Conservation (phyloP, 2,329 filamentous ascomycete species). For the Eutypa lata region DNA sequence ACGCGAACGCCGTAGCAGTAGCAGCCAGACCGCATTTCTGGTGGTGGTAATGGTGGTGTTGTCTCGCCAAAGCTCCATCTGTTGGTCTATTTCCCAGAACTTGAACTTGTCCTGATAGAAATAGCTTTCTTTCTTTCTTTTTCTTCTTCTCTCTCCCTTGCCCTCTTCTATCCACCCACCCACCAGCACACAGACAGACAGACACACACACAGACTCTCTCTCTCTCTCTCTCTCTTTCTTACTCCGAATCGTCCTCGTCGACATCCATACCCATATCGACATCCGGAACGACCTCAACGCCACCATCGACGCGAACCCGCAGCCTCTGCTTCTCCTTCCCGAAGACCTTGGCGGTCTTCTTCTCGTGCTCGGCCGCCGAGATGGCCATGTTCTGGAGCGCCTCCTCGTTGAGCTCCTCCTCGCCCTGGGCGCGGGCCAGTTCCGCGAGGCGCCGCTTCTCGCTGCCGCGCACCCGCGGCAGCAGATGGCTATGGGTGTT, state of each 20-base stretch:
- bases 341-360: conserved; percentile 34
- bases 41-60: too few relatives aligned
- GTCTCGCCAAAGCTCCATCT: too few relatives aligned
- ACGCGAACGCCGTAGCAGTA: conserved; percentile 21
- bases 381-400: conserved; percentile 29
- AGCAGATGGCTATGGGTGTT: conserved; percentile 90
- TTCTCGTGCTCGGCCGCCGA: conserved; percentile 25
- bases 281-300: conserved; percentile 39
- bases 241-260: conserved; percentile 30
- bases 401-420: conserved; percentile 25
- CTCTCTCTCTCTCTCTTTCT: neutral
- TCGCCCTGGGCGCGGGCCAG: conserved; percentile 11
- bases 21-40: too few relatives aligned
- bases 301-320: conserved; percentile 36
- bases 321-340: conserved; percentile 37
- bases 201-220: too few relatives aligned
- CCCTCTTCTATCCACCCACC: too few relatives aligned
- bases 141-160: too few relatives aligned
- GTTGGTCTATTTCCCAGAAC: too few relatives aligned
- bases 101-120: too few relatives aligned
- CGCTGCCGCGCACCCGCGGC: conserved; percentile 65
- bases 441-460: conserved; percentile 54
- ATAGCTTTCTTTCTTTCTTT: neutral
- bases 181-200: too few relatives aligned
- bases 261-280: conserved; percentile 38